These are phyloP conservation scores for Tephrocybe sp. DNA, from an alignment of 768 basidiomycete genomes.

Conservation along the genomic window DNA sequence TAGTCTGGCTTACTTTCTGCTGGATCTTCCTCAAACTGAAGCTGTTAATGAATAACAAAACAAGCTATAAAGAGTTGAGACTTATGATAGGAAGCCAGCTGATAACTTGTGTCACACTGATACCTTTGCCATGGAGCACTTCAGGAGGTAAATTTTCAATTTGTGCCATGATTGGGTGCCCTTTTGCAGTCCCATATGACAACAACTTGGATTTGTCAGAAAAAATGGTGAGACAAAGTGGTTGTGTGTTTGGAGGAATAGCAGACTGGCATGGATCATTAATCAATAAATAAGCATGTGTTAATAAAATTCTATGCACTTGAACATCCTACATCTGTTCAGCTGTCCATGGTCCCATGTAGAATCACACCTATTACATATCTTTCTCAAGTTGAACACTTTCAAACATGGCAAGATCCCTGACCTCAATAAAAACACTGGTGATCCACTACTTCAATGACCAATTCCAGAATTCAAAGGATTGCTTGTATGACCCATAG, in stretches of 20 bases:
- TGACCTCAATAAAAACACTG: too few relatives aligned
- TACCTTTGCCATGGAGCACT: slow-evolving; percentile 30
- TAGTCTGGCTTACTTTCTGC: slow-evolving; percentile 21
- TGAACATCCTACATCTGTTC: not conserved
- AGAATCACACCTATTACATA: not conserved
- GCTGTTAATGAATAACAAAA: not conserved
- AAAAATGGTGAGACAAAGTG: slow-evolving; percentile 32
- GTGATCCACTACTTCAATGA: too few relatives aligned
- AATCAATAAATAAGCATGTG: not conserved
- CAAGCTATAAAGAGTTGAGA: not conserved
- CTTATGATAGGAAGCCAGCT: not conserved
- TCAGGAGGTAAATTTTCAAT: slow-evolving; percentile 28
- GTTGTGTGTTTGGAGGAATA: not conserved
- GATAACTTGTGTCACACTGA: slow-evolving; percentile 26
- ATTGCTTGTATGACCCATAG: slow-evolving; percentile 21
- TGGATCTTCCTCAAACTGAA: slow-evolving; percentile 23
- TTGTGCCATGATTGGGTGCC: slow-evolving; percentile 33
- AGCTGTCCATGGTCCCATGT: not conserved
- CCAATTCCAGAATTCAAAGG: too few relatives aligned
- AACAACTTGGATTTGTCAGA: slow-evolving; percentile 38
- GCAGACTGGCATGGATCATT: not conserved
- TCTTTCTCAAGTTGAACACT: slow-evolving; percentile 12
- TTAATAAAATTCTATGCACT: slow-evolving; percentile 12
- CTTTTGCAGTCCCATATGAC: slow-evolving; percentile 32
- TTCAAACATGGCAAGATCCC: slow-evolving; percentile 29